phyloP scores from a whole-genome alignment of 768 basidiomycete species.

The Exidia glandulosa region DNA sequence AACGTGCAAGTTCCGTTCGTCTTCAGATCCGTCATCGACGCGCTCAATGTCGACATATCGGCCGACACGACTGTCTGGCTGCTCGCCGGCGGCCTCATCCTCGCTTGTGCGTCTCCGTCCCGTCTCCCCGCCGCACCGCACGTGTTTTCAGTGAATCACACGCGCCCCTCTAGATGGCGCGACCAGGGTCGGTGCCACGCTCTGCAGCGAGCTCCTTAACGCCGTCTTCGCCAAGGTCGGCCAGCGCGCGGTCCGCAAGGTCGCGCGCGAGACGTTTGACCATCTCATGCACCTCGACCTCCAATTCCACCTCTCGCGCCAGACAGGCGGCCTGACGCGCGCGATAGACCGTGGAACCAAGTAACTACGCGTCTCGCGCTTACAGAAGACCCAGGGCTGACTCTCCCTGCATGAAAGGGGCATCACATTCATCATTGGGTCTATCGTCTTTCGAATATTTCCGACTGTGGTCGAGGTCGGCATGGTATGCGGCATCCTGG shows the following conservation, averaged over 20 bases:
- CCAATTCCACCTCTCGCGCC: slow-evolving; percentile 83
- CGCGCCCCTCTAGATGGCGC: slow-evolving; percentile 58
- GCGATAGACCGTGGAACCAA: slow-evolving; percentile 98
- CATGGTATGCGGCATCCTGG: slow-evolving; percentile 95
- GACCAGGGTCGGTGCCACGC: slow-evolving; percentile 78
- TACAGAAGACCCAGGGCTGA: not conserved
- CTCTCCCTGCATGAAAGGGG: slow-evolving; percentile 43
- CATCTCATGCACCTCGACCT: slow-evolving; percentile 86
- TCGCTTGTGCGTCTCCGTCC: slow-evolving; percentile 94
- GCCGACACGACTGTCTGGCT: slow-evolving; percentile 75
- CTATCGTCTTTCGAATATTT: slow-evolving; percentile 87
- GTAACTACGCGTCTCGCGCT: slow-evolving; percentile 33
- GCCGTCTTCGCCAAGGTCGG: slow-evolving; percentile 95
- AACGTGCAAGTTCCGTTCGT: slow-evolving; percentile 98
- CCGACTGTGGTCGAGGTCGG: slow-evolving; percentile 94
- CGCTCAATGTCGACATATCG: slow-evolving; percentile 75
- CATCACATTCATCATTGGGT: slow-evolving; percentile 88
- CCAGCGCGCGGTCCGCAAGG: slow-evolving; percentile 86
- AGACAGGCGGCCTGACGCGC: slow-evolving; percentile 90
- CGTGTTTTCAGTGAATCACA: not conserved
- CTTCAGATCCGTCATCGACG: slow-evolving; percentile 87
- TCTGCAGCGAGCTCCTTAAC: slow-evolving; percentile 87
- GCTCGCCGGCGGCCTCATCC: slow-evolving; percentile 76
- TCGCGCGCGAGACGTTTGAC: slow-evolving; percentile 91
- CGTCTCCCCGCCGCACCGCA: slow-evolving; percentile 10